Percentiles rank a stretch among this genome's conserved stretches.
Conservation (phyloP, 371 early-diverging fungal species). For the Apophysomyces sp. region DNA sequence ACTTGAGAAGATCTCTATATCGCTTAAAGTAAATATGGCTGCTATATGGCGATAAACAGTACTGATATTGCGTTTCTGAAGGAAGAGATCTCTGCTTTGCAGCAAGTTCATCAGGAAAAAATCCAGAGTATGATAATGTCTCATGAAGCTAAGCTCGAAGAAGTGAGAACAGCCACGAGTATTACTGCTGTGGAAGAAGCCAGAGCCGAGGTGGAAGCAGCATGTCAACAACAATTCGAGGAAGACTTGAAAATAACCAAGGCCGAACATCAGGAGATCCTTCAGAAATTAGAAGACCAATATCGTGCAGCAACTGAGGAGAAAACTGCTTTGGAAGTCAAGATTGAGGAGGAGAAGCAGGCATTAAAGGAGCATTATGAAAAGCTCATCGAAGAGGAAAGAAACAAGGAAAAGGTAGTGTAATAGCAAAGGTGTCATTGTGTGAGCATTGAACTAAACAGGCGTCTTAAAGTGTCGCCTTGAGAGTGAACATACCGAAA, state of each 20-base stretch:
- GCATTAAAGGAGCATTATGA: slow-evolving; percentile 11
- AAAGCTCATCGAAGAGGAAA: slow-evolving; percentile 7
- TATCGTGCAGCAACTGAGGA: slow-evolving; percentile 1
- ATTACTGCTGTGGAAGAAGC: slow-evolving; percentile 9
- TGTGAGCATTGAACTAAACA: too few species aligned
- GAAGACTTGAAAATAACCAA: slow-evolving; percentile 4
- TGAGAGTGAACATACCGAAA: slow-evolving; percentile 7
- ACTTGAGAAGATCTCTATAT: neutral
- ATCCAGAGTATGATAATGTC: slow-evolving; percentile 5
- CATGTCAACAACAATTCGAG: slow-evolving; percentile 12
- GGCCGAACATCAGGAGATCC: neutral
- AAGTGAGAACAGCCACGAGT: slow-evolving; percentile 10
- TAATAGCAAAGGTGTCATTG: neutral
- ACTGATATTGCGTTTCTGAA: neutral
- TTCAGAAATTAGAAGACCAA: slow-evolving; percentile 6
- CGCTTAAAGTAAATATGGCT: neutral
- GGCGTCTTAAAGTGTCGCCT: slow-evolving; percentile 1
- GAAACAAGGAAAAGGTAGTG: slow-evolving; percentile 4
- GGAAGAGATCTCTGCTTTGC: slow-evolving; percentile 17
- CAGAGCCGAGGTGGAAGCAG: slow-evolving; percentile 12
- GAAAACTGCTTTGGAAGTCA: neutral
- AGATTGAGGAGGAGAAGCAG: slow-evolving; percentile 6
- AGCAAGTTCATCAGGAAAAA: slow-evolving; percentile 12
- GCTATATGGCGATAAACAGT: neutral
- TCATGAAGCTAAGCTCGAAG: slow-evolving; percentile 17